These are phyloP conservation scores for Eudorina sp. DNA, from an alignment of 139 green algal genomes.

Conservation along the genomic window DNA sequence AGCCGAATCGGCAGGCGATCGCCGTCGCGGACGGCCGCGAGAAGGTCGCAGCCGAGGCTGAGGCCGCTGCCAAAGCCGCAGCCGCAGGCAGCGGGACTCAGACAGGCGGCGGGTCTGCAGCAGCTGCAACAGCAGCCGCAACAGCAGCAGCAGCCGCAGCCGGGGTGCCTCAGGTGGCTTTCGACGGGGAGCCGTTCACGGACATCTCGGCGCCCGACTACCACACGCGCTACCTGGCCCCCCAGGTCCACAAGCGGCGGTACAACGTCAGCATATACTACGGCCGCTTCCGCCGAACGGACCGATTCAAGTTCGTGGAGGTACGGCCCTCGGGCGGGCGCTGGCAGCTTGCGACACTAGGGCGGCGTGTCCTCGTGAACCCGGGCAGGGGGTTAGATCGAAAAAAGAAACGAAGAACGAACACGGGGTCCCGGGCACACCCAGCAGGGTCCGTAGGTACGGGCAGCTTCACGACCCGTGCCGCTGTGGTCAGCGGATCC, in stretches of 20 bases:
- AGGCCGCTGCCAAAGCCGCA: not conserved
- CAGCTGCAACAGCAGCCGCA: not conserved
- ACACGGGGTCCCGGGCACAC: no score
- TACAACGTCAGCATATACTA: constrained; percentile 13
- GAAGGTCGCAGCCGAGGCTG: not conserved
- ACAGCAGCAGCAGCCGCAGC: not conserved
- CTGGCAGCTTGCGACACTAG: no score
- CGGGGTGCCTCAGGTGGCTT: not conserved
- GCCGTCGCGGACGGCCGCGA: not conserved
- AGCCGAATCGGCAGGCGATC: not conserved
- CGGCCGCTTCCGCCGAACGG: constrained; percentile 21
- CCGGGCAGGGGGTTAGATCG: no score
- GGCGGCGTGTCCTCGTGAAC: no score
- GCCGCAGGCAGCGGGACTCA: not conserved
- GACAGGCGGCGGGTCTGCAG: not conserved
- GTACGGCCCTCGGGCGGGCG: no score
- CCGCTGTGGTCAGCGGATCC: no score
- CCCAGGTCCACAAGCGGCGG: constrained; percentile 21
- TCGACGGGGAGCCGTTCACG: not conserved
- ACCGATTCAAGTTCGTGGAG: constrained; percentile 21
- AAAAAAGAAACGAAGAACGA: no score
- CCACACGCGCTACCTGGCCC: constrained; percentile 38
- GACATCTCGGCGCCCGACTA: constrained; percentile 26
- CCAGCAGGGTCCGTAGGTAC: no score
- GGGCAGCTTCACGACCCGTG: no score